These are phyloP conservation scores for Candida gorgasii DNA, from an alignment of 805 yeast species.

Conservation along the genomic window DNA sequence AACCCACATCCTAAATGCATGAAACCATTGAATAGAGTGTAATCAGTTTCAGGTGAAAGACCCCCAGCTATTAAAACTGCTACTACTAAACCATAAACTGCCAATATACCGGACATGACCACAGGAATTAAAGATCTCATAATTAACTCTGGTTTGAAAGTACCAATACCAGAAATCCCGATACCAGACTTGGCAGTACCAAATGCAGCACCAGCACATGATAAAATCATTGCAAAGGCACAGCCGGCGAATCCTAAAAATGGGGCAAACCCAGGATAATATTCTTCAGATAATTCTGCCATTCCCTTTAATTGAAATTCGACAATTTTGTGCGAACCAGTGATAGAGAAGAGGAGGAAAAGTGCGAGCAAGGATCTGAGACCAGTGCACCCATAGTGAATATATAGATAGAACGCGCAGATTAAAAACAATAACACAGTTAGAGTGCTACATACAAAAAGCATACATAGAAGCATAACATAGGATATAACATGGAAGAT, in stretches of 20 bases:
- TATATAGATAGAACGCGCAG: neutral
- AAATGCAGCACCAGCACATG: conserved; percentile 97
- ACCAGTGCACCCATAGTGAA: too few species aligned
- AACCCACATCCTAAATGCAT: conserved; percentile 98
- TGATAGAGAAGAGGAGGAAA: neutral
- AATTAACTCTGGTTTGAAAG: conserved; percentile 93
- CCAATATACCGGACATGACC: conserved; percentile 95
- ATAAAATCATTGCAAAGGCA: conserved; percentile 85
- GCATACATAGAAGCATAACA: neutral
- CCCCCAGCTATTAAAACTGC: conserved; percentile 94
- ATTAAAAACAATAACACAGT: neutral
- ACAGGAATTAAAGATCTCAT: conserved; percentile 97
- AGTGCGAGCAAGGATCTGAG: neutral
- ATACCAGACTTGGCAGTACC: conserved; percentile 98
- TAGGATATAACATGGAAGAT: conserved; percentile 2
- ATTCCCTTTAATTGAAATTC: conserved; percentile 3
- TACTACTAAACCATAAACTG: conserved; percentile 96
- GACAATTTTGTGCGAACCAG: neutral
- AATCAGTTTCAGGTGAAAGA: conserved; percentile 71
- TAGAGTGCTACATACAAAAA: neutral
- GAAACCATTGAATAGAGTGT: conserved; percentile 93
- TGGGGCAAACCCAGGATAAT: conserved; percentile 91
- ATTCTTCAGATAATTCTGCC: conserved; percentile 46
- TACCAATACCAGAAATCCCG: conserved; percentile 97
- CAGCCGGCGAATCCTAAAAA: conserved; percentile 98